Conservation (phyloP, 305 asterid genomes). For the Plantago lanceolata region DNA sequence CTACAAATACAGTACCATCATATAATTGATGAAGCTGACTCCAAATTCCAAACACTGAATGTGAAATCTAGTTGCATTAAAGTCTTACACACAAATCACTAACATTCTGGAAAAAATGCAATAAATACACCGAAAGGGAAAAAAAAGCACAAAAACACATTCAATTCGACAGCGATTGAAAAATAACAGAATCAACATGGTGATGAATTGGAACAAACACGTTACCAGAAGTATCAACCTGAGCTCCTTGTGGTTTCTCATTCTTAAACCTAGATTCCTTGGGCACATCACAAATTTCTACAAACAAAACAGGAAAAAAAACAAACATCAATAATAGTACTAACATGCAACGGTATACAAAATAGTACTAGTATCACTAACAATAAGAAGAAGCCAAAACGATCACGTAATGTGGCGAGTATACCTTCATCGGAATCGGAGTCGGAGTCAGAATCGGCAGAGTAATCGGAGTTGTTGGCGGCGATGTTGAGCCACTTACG, state of each 20-base stretch:
- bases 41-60: neutral
- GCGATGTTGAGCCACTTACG: conserved; percentile 71
- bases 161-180: neutral
- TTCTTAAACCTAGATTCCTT: conserved; percentile 49
- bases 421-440: conserved; percentile 61
- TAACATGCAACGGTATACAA: neutral
- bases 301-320: too few species aligned
- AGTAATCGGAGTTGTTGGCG: conserved; percentile 51
- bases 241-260: conserved; percentile 35
- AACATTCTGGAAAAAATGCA: neutral
- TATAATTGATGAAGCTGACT: too few species aligned
- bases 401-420: neutral
- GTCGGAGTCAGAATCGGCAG: conserved; percentile 61
- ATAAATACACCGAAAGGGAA: neutral
- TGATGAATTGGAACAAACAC: conserved; percentile 8
- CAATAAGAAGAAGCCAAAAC: conserved; percentile 6
- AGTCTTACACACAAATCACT: neutral
- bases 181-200: neutral
- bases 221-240: conserved; percentile 46
- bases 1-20: neutral
- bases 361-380: too few species aligned
- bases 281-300: conserved; percentile 45
- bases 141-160: neutral
- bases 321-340: too few species aligned
- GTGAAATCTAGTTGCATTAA: neutral